Conservation (phyloP, 352 stramenopile species). For the Lagenidium sp. region DNA sequence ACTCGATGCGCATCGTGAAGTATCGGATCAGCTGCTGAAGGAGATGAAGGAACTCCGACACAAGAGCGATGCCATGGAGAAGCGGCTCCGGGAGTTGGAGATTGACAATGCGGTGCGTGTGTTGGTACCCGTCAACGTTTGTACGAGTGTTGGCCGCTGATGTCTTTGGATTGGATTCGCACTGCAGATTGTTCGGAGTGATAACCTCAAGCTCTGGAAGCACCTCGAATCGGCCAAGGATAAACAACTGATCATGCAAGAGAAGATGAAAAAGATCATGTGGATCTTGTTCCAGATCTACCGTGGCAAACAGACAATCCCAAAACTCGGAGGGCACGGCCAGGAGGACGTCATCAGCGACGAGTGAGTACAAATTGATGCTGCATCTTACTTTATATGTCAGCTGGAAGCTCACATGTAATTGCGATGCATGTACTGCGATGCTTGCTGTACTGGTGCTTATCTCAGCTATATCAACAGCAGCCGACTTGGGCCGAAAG, state of each 20-base stretch:
- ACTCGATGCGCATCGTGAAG: slow-evolving; percentile 62
- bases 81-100: slow-evolving; percentile 74
- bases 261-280: slow-evolving; percentile 91
- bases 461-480: slow-evolving; percentile 72
- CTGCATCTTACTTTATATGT: slow-evolving; percentile 7
- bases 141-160: too few species aligned
- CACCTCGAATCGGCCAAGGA: slow-evolving; percentile 77
- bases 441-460: slow-evolving; percentile 17
- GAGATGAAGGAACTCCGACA: slow-evolving; percentile 82
- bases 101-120: slow-evolving; percentile 71
- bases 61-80: slow-evolving; percentile 84
- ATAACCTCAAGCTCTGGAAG: slow-evolving; percentile 87
- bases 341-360: slow-evolving; percentile 51
- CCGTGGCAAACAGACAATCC: slow-evolving; percentile 69
- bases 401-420: slow-evolving; percentile 13
- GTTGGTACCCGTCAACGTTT: too few species aligned
- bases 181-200: slow-evolving; percentile 69
- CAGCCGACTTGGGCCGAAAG: slow-evolving; percentile 73
- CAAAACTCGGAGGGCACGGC: slow-evolving; percentile 59
- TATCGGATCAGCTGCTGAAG: slow-evolving; percentile 67
- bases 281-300: slow-evolving; percentile 89
- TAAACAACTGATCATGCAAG: slow-evolving; percentile 85
- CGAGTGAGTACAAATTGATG: slow-evolving; percentile 51
- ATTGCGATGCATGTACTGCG: slow-evolving; percentile 3
- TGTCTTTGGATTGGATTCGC: slow-evolving; percentile 1